Evolutionary conservation across 441 rosid species (phyloP).

Genomic region (Capsella rubella): DNA sequence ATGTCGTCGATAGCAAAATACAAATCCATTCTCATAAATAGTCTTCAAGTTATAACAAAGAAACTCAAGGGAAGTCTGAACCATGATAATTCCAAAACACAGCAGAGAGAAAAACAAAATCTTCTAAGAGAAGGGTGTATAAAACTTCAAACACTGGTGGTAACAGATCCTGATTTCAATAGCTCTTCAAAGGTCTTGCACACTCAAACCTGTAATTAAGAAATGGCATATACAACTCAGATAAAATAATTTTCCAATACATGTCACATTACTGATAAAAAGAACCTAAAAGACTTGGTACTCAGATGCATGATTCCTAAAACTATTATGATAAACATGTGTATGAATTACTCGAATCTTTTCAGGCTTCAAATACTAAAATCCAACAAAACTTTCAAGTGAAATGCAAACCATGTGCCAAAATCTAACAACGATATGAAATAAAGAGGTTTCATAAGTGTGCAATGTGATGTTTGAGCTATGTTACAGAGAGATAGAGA

Average conservation of each 20-base stretch:
- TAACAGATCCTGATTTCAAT: neutral
- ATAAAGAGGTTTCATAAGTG: neutral
- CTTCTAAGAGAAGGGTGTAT: slow-evolving; percentile 7
- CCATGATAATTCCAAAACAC: slow-evolving; percentile 12
- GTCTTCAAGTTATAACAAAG: neutral
- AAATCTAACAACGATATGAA: slow-evolving; percentile 1
- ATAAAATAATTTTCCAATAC: no score
- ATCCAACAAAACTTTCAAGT: neutral
- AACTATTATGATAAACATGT: neutral
- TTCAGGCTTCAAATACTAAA: neutral
- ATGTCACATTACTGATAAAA: no score
- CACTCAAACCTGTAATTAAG: slow-evolving; percentile 63
- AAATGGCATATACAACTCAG: neutral
- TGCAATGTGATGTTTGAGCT: neutral
- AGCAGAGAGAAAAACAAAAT: slow-evolving; percentile 6
- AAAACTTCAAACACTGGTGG: slow-evolving; percentile 60
- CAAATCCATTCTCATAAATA: slow-evolving; percentile 6
- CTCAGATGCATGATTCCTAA: neutral
- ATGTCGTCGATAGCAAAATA: slow-evolving; percentile 14
- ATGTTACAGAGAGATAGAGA: neutral
- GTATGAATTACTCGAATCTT: neutral
- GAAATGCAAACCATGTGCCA: neutral
- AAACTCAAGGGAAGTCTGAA: slow-evolving; percentile 1
- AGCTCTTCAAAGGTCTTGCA: slow-evolving; percentile 60
- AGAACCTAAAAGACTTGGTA: no score